phyloP scores from a whole-genome alignment of 768 basidiomycete genomes.

The Rhizopogon roseolus region DNA sequence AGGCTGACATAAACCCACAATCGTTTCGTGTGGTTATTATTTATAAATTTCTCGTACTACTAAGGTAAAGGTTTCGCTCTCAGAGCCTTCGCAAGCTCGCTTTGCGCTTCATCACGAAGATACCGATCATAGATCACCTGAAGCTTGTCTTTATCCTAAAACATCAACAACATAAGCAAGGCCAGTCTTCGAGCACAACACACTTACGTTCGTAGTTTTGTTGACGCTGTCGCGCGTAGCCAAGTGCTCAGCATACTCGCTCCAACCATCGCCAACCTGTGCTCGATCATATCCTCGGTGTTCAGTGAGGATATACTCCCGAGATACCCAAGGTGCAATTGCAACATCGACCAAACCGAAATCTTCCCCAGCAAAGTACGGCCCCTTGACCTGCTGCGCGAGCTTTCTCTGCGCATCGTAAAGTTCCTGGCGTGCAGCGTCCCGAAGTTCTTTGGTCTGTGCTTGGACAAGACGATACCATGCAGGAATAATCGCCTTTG shows the following conservation, averaged over 20 bases:
- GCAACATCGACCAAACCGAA: conserved; percentile 51
- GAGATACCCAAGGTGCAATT: conserved; percentile 50
- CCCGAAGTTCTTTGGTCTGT: conserved; percentile 32
- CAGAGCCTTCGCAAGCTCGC: conserved; percentile 48
- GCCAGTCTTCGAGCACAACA: not conserved
- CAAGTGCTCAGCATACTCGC: conserved; percentile 37
- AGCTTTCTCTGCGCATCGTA: conserved; percentile 33
- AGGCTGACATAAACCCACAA: too few relatives aligned
- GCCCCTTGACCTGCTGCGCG: conserved; percentile 36
- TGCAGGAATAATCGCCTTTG: conserved; percentile 47
- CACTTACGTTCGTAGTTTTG: conserved; percentile 38
- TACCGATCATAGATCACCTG: conserved; percentile 49
- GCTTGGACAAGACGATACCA: conserved; percentile 44
- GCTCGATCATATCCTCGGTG: conserved; percentile 42
- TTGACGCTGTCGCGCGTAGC: conserved; percentile 40
- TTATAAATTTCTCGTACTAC: too few relatives aligned
- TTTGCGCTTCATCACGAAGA: conserved; percentile 51
- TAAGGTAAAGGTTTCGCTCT: conserved; percentile 36
- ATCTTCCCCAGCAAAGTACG: conserved; percentile 53
- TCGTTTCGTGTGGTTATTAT: too few relatives aligned
- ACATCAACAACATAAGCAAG: not conserved
- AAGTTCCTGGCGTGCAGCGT: conserved; percentile 31
- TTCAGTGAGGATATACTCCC: conserved; percentile 45
- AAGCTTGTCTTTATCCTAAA: conserved; percentile 37
- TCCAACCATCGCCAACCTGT: conserved; percentile 41